Percentiles rank a stretch among this genome's conserved stretches.
Evolutionary conservation across 1,284 basidiomycete genomes (phyloP).

Genomic region (Gastroboletus turbinatus): DNA sequence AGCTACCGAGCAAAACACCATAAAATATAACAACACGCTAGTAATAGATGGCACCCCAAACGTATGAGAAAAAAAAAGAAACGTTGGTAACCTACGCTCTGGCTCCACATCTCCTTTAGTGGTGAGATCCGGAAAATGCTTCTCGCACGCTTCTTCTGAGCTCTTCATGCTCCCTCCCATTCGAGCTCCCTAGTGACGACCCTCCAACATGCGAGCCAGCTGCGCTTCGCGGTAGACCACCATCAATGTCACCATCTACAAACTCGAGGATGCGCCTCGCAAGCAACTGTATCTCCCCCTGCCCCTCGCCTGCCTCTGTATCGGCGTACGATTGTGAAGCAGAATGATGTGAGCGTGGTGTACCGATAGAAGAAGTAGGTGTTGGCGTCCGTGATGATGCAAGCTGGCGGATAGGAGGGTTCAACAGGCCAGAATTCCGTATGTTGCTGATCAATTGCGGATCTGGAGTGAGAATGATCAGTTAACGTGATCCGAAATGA

Average conservation of each 20-base stretch:
- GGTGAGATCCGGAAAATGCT: constrained; percentile 65
- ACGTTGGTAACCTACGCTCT: background rate
- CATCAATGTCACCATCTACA: constrained; percentile 69
- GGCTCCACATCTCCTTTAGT: constrained; percentile 15
- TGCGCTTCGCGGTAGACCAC: constrained; percentile 56
- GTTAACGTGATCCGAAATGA: background rate
- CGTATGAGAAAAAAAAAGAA: background rate
- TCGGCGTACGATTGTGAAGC: constrained; percentile 72
- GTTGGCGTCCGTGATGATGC: constrained; percentile 73
- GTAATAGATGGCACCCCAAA: constrained; percentile 2
- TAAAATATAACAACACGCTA: constrained; percentile 20
- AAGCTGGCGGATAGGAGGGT: constrained; percentile 83
- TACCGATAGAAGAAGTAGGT: constrained; percentile 69
- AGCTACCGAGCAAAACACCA: constrained; percentile 9
- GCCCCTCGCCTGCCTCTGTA: constrained; percentile 79
- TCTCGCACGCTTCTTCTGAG: constrained; percentile 77
- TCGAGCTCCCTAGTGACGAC: constrained; percentile 58
- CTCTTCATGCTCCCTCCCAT: constrained; percentile 69
- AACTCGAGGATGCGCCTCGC: constrained; percentile 85
- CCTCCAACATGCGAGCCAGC: constrained; percentile 63
- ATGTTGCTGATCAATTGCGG: constrained; percentile 89
- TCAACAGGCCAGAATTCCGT: constrained; percentile 75
- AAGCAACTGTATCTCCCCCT: constrained; percentile 85
- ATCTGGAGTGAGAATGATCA: constrained; percentile 47
- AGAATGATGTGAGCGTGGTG: constrained; percentile 72